Evolutionary conservation across 345 rosid genomes (phyloP), one percentile per base, ranked within the genome.

Genomic region (Gossypioides kirkii): DNA sequence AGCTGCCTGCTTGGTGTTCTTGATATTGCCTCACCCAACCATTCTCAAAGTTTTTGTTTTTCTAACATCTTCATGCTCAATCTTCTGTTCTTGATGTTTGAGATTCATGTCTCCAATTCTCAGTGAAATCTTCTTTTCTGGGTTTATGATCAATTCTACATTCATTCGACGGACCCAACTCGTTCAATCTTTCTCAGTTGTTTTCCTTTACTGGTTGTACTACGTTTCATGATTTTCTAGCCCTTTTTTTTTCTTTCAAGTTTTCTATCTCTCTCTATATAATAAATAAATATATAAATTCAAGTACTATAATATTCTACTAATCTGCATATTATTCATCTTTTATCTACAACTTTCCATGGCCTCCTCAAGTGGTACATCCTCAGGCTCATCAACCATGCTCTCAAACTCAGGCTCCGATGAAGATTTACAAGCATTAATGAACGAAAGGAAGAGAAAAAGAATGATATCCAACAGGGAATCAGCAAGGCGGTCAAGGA

Each of bases 181-280:
- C 26, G 99, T 95, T 89, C 99, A 95, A 84, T 95, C 99, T 47
- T 92, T 95, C 90, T 95, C 99, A 70, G 99, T 95, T 74, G 99
- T 90, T 80, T 95, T 95, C 86, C 99, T 95, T 78, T 95, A 95
- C 92, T 95, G 94, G 93, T 74, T 95, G 72, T 95, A 95, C 82
- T 95, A 95, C 71, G 99, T 95, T 80, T 95, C 99, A 86, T 95
- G 83, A 85, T 84, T 79, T 73, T 78, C 46, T 32, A 32, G 38
- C 7, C 38, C 12, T 52, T 61, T 63, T 61, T 63, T 17, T 16
- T 16, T 7, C 54, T 16, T 0, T 3, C n/a, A 50, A 50, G 38
- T 32, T 32, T 32, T 32, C 1, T 32, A 32, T 32, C 7, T 32
- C 38, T 32, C 38, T 32, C 0, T 32, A 32, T 4, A 32, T 32